These are phyloP conservation scores for Fusarium nodosum DNA, from an alignment of 2,329 filamentous ascomycete genomes.

Conservation along the genomic window DNA sequence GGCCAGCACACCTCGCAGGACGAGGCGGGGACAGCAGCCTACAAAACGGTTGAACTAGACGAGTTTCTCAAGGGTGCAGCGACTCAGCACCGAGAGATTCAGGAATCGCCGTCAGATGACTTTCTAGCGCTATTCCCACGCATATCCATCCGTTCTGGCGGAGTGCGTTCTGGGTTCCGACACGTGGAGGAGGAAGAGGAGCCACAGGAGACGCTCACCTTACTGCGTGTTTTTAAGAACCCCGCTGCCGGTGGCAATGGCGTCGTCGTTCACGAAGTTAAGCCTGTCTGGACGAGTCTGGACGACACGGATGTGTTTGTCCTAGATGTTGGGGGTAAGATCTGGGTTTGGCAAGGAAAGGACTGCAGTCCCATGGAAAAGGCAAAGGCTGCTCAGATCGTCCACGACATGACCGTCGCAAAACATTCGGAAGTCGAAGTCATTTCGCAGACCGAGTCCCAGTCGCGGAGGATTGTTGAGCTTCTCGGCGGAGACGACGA, in stretches of 20 bases:
- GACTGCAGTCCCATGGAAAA: conserved; percentile 77
- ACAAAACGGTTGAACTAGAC: conserved; percentile 79
- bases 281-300: conserved; percentile 71
- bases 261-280: conserved; percentile 74
- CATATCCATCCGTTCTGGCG: conserved; percentile 71
- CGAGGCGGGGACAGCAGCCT: conserved; percentile 76
- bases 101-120: conserved; percentile 69
- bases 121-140: conserved; percentile 73
- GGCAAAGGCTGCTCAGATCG: conserved; percentile 75
- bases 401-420: conserved; percentile 73
- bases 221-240: conserved; percentile 75
- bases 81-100: conserved; percentile 75
- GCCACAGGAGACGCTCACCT: conserved; percentile 60
- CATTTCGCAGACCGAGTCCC: conserved; percentile 70
- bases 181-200: conserved; percentile 68
- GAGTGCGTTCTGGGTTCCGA: conserved; percentile 72
- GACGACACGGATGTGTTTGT: conserved; percentile 77
- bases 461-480: conserved; percentile 67
- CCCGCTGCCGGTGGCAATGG: conserved; percentile 60
- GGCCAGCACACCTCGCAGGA: conserved; percentile 75
- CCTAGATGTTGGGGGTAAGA: conserved; percentile 72
- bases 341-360: conserved; percentile 78
- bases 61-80: conserved; percentile 74
- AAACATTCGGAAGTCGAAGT: conserved; percentile 77
- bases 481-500: conserved; percentile 65